These are phyloP conservation scores for Wickerhamomyces alni DNA, from an alignment of 805 yeast genomes.

Conservation along the genomic window DNA sequence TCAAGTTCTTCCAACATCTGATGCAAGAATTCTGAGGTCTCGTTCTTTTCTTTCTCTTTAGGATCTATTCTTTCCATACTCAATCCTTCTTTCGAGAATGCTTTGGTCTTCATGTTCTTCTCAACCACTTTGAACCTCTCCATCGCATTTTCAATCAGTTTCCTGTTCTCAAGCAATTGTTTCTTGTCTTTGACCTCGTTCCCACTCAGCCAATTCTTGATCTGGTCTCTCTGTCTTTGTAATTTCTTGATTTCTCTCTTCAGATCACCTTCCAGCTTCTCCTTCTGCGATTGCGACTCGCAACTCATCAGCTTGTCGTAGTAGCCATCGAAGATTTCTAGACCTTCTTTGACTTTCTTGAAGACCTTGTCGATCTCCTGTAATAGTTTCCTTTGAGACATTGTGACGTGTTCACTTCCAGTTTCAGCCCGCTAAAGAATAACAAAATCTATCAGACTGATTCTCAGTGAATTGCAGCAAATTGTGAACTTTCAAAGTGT, in stretches of 20 bases:
- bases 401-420: slow-evolving; percentile 10
- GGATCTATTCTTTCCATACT: slow-evolving; percentile 71
- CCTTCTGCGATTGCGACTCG: slow-evolving; percentile 84
- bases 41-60: slow-evolving; percentile 71
- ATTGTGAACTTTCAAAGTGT: too few species aligned
- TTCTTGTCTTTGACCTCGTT: slow-evolving; percentile 89
- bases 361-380: slow-evolving; percentile 88
- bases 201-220: slow-evolving; percentile 90
- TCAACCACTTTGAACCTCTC: slow-evolving; percentile 94
- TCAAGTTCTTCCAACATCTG: slow-evolving; percentile 73
- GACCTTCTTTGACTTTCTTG: slow-evolving; percentile 90
- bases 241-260: slow-evolving; percentile 93
- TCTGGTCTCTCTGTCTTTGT: slow-evolving; percentile 91
- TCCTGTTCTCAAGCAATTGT: slow-evolving; percentile 68
- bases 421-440: too few species aligned
- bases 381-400: slow-evolving; percentile 43
- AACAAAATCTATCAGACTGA: too few species aligned
- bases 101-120: slow-evolving; percentile 88
- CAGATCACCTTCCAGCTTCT: slow-evolving; percentile 85
- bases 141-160: slow-evolving; percentile 73
- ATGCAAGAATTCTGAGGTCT: slow-evolving; percentile 63
- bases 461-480: too few species aligned
- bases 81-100: slow-evolving; percentile 88
- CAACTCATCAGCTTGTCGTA: slow-evolving; percentile 80
- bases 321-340: slow-evolving; percentile 75